A percentile compares a stretch with the other conserved stretches of the same genome.
Conservation (phyloP, 768 basidiomycete genomes). For the Fomitopsis pulvina region DNA sequence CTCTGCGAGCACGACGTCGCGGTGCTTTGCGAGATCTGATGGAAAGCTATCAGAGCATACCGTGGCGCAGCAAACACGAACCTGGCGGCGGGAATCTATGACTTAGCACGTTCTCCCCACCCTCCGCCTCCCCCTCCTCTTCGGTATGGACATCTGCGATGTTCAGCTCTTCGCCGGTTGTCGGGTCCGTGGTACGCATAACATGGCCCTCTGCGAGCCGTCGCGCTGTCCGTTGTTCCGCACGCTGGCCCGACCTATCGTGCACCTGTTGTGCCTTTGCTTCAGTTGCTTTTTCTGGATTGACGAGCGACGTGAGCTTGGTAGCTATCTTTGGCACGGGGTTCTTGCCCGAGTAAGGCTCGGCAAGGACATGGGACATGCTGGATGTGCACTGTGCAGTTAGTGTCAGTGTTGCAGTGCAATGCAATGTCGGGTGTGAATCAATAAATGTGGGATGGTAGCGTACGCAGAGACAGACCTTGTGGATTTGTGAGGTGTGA, state of each 20-base stretch:
- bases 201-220: constrained; percentile 23
- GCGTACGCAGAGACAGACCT: not conserved
- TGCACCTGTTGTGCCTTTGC: constrained; percentile 25
- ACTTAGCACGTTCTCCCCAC: constrained; percentile 23
- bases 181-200: constrained; percentile 39
- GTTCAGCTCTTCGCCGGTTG: constrained; percentile 40
- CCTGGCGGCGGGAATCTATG: constrained; percentile 24
- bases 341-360: constrained; percentile 28
- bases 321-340: constrained; percentile 26
- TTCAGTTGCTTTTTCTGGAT: constrained; percentile 23
- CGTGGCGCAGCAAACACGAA: constrained; percentile 6
- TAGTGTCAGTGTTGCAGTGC: not conserved
- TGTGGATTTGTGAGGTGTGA: too few species aligned
- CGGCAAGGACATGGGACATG: constrained; percentile 22
- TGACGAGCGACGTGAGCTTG: constrained; percentile 23
- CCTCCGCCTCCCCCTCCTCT: constrained; percentile 14
- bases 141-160: constrained; percentile 34
- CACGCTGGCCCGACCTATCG: constrained; percentile 15
- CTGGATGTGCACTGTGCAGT: not conserved
- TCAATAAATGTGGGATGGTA: not conserved
- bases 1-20: constrained; percentile 12
- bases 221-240: constrained; percentile 20
- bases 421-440: not conserved
- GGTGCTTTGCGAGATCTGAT: constrained; percentile 22
- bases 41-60: not conserved